A percentile compares a stretch with the other conserved stretches of the same genome.
Evolutionary conservation across 2,329 filamentous ascomycete species (phyloP).

Genomic region (Diplodia sapinea): DNA sequence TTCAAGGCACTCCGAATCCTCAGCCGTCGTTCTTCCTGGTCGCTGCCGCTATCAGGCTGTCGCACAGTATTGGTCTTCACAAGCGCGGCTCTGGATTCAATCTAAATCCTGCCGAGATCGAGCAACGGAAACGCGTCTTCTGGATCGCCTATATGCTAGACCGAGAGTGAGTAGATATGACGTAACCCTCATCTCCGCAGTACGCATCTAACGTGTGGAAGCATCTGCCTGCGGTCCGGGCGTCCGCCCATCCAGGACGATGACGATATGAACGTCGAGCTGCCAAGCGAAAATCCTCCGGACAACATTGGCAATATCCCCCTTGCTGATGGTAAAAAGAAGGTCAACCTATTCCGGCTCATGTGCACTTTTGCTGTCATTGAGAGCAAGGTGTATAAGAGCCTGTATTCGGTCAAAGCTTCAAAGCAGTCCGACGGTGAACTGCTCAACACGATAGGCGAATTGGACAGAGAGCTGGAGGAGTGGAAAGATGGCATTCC

Average conservation of each 20-base stretch:
- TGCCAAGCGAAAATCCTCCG: conserved; percentile 86
- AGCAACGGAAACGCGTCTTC: conserved; percentile 81
- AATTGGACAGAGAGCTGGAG: conserved; percentile 82
- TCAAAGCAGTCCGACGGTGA: conserved; percentile 91
- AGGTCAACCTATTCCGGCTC: conserved; percentile 91
- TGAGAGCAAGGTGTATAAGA: conserved; percentile 92
- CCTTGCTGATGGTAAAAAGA: conserved; percentile 83
- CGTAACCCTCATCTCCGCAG: not conserved
- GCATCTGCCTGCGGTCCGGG: conserved; percentile 73
- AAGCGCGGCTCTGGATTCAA: conserved; percentile 93
- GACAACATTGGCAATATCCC: conserved; percentile 97
- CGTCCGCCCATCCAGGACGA: conserved; percentile 75
- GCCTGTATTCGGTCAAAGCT: conserved; percentile 89
- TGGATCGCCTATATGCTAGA: conserved; percentile 79
- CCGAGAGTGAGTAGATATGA: conserved; percentile 63
- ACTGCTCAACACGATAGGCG: conserved; percentile 91
- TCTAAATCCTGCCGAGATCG: conserved; percentile 89
- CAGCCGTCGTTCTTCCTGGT: conserved; percentile 92
- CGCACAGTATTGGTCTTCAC: conserved; percentile 93
- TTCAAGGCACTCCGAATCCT: conserved; percentile 95
- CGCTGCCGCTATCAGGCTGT: conserved; percentile 84
- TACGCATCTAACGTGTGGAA: conserved; percentile 40
- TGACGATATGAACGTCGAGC: conserved; percentile 91
- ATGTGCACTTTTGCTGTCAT: conserved; percentile 93
- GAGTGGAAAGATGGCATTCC: conserved; percentile 97